Percentiles rank a stretch among this genome's conserved stretches.
Conservation (phyloP, 495 filamentous ascomycete species). For the Daldinia loculata region DNA sequence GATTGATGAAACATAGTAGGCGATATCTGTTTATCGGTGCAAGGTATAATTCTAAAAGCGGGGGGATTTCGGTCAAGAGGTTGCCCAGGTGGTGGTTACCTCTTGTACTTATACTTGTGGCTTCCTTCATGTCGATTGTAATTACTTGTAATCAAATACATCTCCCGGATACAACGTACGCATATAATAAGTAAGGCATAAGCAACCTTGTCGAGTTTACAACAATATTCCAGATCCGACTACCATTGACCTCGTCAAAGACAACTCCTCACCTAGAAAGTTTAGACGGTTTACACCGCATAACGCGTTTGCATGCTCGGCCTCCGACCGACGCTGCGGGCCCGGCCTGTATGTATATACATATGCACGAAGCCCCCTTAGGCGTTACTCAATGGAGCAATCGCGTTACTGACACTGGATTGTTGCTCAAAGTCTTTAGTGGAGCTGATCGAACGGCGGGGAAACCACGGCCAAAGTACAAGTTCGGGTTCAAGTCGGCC, state of each 20-base stretch:
- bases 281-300: constrained; percentile 12
- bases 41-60: not conserved
- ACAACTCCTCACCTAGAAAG: constrained; percentile 8
- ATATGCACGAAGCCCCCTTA: constrained; percentile 5
- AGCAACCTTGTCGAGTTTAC: constrained; percentile 6
- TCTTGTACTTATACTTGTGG: constrained; percentile 9
- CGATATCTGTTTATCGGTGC: not conserved
- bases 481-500: constrained; percentile 45
- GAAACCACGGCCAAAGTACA: constrained; percentile 45
- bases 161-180: constrained; percentile 36
- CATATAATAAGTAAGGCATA: constrained; percentile 5
- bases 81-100: not conserved
- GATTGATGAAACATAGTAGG: not conserved
- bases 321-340: constrained; percentile 69
- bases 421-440: constrained; percentile 63
- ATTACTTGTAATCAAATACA: constrained; percentile 18
- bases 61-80: not conserved
- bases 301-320: constrained; percentile 61
- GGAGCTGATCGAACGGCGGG: constrained; percentile 67
- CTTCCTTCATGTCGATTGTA: constrained; percentile 17
- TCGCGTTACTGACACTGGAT: not conserved
- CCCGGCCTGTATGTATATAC: constrained; percentile 57
- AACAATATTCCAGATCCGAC: not conserved
- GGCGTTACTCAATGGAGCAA: constrained; percentile 1
- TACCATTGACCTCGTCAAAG: constrained; percentile 9